Base-by-base conservation (phyloP, 2,329 filamentous ascomycete genomes). In the Helotiales sp. region DNA sequence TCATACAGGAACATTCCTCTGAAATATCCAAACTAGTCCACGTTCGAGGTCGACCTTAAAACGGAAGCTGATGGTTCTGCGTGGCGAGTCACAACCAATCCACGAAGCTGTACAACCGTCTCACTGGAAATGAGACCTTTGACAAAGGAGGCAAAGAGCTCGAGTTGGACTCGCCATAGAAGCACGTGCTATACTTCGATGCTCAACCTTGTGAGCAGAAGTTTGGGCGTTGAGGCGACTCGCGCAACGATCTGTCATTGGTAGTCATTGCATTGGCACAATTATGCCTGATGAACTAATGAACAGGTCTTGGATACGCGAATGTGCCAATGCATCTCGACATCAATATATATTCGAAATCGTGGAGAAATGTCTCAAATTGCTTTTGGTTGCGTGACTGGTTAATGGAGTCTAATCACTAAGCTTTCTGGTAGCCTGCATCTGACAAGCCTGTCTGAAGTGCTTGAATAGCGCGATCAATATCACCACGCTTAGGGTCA, bases 401-500 rank as follows among this genome's bases (percentile, higher is more conserved):
- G 27, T 44, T 53, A 9, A 24, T 29, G 22, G 19, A 51, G 25
- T 58, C 33, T 54, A 54, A n/a, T 8, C 22, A 57, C 52, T 69
- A 70, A 61, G 64, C 62, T 44, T 71, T 72, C 58, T 83, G 80
- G 69, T 86, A 83, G 52, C 91, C 91, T 55, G 85, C 88, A 75
- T 96, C 93, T 1, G 78, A 73, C 62, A 98, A 77, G 8, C 87
- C 86, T 55, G 87, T 84, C 77, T 88, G 87, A 66, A 99, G 75
- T 44, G 90, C 89, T 66, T 86, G 79, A 61, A 98, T 80, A 1
- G 93, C 95, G 69, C 88, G 89, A 63, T 96, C 90, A 67, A 98
- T 85, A 72, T 99, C 91, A 52, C 82, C 82, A 62, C 93, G 83
- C 62, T 84, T 84, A 27, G 90, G 83, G 71, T 97, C 91, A 69